phyloP scores from a whole-genome alignment of 345 rosid species.

The Eucalyptus dawsonii region DNA sequence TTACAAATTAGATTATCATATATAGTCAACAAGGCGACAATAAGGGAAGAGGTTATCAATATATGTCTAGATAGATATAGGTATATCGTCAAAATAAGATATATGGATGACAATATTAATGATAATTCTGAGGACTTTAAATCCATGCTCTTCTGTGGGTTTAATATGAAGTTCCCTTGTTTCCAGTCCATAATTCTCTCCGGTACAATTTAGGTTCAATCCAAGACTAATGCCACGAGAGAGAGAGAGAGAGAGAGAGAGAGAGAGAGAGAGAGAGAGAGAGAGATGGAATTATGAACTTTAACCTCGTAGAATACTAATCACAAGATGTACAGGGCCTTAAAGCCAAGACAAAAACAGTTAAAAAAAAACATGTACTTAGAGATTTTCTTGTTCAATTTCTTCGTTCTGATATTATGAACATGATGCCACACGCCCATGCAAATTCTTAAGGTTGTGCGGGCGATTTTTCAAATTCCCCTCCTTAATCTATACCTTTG shows the following conservation, averaged over 20 bases:
- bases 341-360: background rate
- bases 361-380: background rate
- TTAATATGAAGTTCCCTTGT: background rate
- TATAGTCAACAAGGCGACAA: background rate
- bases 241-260: no score
- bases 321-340: background rate
- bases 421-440: constrained; percentile 7
- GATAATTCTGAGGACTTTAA: background rate
- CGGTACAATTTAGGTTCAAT: background rate
- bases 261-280: background rate
- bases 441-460: background rate
- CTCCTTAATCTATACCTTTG: background rate
- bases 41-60: background rate
- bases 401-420: background rate
- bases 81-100: background rate
- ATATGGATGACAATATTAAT: background rate
- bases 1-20: background rate
- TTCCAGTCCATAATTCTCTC: background rate
- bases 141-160: background rate
- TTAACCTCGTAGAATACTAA: background rate
- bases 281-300: background rate
- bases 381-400: constrained; percentile 1
- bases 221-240: background rate
- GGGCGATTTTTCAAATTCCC: background rate
- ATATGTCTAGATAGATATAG: background rate